Conservation (phyloP, 495 filamentous ascomycete species). For the Penicillium antarcticum region DNA sequence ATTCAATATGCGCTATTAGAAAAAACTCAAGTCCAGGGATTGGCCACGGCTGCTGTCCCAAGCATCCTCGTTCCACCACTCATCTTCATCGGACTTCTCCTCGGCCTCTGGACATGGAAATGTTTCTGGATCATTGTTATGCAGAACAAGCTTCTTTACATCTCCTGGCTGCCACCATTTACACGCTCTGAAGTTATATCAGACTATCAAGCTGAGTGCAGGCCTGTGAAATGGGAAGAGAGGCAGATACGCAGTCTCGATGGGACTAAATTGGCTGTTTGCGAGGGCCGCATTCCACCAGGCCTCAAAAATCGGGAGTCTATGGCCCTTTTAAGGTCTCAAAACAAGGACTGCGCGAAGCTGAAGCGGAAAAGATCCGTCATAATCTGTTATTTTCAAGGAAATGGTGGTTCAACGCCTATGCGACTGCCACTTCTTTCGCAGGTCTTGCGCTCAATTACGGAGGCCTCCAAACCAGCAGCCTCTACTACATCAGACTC, state of each 20-base stretch:
- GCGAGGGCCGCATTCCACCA: conserved; percentile 39
- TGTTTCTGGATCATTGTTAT: conserved; percentile 76
- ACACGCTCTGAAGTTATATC: conserved; percentile 50
- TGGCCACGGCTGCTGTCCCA: conserved; percentile 36
- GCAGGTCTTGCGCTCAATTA: conserved; percentile 29
- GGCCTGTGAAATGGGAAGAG: conserved; percentile 61
- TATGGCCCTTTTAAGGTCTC: no score
- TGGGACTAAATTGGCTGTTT: conserved; percentile 57
- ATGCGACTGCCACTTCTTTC: conserved; percentile 69
- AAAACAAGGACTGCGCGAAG: neutral
- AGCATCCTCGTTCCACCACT: conserved; percentile 58
- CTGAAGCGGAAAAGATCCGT: conserved; percentile 16
- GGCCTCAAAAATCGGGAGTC: neutral
- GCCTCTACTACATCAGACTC: neutral
- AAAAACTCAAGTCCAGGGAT: neutral
- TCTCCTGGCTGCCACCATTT: conserved; percentile 66
- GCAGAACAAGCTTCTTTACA: conserved; percentile 84
- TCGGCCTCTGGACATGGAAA: conserved; percentile 74
- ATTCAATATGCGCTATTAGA: neutral
- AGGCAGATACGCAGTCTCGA: conserved; percentile 52
- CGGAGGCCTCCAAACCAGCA: neutral
- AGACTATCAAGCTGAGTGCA: conserved; percentile 56
- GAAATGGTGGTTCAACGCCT: conserved; percentile 49
- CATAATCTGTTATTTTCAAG: conserved; percentile 39
- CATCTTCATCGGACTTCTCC: conserved; percentile 62